Evolutionary conservation across 2,329 filamentous ascomycete genomes (phyloP), one percentile per base, ranked within the genome.

Genomic region (Alternaria longipes): DNA sequence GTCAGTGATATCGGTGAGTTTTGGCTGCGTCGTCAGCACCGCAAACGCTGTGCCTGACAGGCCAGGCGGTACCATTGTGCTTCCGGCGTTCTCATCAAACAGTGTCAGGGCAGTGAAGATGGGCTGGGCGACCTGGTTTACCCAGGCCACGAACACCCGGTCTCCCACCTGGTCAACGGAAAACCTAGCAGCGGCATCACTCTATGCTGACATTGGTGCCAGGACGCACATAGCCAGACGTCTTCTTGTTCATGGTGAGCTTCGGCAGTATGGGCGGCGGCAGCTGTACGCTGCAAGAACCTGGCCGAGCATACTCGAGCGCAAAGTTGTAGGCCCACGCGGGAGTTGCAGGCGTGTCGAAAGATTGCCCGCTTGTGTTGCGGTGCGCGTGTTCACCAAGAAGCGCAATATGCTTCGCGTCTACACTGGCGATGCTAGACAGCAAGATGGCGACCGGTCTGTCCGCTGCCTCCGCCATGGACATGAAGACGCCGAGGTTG

Each of bases 301-400:
- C 56, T 30, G 56, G 56, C 34, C 30, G 28, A 22, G 40, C 14
- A 38, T 47, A 54, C 40, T 46, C 20, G 26, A 59, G 42, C 12
- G 51, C 56, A n/a, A 59, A 22, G 36, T 59, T 59, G 26, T 59
- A 59, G 14, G 56, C 56, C 56, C 56, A 59, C 28, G 45, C 30
- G 26, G 28, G 49, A 18, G 56, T 47, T 26, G 42, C 22, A 26
- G 56, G 56, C 11, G 56, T 59, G 11, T 59, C 56, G 24, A 59
- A 59, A 20, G 49, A 59, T n/a, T 36, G 49, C 28, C 32, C 42
- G 42, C 56, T 59, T 4, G 50, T 24, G 24, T 59, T 59, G 20
- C 28, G 32, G 30, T 34, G 42, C 16, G 56, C n/a, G 12, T 41
- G n/a, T 14, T 52, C 36, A 28, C 34, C 30, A 11, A 59, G 56